Conservation (phyloP, 2,329 filamentous ascomycete species). For the Didymella arachidicola region DNA sequence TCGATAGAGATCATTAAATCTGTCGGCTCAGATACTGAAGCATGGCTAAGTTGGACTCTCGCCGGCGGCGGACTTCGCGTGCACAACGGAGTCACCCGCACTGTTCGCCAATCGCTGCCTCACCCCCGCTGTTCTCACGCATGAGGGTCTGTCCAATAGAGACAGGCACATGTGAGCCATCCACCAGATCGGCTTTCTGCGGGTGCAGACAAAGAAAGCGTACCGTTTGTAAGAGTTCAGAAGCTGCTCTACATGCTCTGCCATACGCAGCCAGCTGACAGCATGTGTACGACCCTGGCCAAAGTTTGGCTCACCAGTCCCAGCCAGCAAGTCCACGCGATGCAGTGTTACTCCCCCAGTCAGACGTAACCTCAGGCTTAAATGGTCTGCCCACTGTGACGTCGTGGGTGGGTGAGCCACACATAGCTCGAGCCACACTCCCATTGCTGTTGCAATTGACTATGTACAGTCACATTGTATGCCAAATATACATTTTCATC, state of each 20-base stretch:
- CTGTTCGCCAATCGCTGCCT: not conserved
- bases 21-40: not conserved
- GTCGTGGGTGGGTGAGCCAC: slow-evolving; percentile 4
- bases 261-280: slow-evolving; percentile 8
- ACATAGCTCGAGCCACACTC: slow-evolving; percentile 5
- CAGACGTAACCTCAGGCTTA: slow-evolving; percentile 16
- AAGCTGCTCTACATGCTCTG: not conserved
- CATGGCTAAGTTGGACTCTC: not conserved
- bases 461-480: not conserved
- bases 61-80: slow-evolving; percentile 1
- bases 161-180: not conserved
- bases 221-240: not conserved
- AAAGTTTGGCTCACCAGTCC: slow-evolving; percentile 1
- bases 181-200: not conserved
- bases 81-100: slow-evolving; percentile 3
- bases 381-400: slow-evolving; percentile 6
- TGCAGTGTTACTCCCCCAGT: slow-evolving; percentile 3
- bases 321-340: slow-evolving; percentile 9
- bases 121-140: not conserved
- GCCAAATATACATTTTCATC: not conserved
- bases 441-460: not conserved
- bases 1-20: not conserved
- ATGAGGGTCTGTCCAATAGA: not conserved
- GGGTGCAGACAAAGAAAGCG: not conserved
- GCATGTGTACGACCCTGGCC: not conserved